phyloP scores from a whole-genome alignment of 805 yeast species.

The Cyberlindnera maclurae region DNA sequence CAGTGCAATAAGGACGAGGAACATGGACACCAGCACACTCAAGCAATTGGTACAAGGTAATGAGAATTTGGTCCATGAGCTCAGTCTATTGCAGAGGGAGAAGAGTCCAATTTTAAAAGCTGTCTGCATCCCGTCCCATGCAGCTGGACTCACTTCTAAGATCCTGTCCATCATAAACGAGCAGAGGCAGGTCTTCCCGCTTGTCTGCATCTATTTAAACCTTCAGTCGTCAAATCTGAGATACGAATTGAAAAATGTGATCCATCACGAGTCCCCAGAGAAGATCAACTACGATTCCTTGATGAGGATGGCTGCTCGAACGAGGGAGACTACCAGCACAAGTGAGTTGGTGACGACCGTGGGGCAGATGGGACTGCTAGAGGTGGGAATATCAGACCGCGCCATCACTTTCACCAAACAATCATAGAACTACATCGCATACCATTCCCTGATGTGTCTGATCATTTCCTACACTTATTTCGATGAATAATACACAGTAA shows the following conservation, averaged over 20 bases:
- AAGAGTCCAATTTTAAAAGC: slow-evolving; percentile 5
- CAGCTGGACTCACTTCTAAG: slow-evolving; percentile 4
- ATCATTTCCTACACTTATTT: too few species aligned
- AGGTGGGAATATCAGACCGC: not conserved
- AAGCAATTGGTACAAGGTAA: slow-evolving; percentile 1
- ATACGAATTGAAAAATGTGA: slow-evolving; percentile 4
- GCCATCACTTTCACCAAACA: not conserved
- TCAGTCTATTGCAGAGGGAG: not conserved
- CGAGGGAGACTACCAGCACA: slow-evolving; percentile 1
- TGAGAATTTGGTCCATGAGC: slow-evolving; percentile 3
- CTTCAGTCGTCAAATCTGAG: slow-evolving; percentile 6
- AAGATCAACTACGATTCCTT: slow-evolving; percentile 12
- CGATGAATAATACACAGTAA: too few species aligned
- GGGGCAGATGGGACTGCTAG: slow-evolving; percentile 5
- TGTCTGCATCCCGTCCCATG: slow-evolving; percentile 12
- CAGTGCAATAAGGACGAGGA: slow-evolving; percentile 1
- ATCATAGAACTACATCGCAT: not conserved
- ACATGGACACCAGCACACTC: slow-evolving; percentile 6
- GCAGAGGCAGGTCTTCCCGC: slow-evolving; percentile 1
- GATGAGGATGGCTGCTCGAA: slow-evolving; percentile 10
- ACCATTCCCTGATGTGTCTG: too few species aligned
- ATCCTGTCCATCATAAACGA: slow-evolving; percentile 6
- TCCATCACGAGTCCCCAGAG: not conserved
- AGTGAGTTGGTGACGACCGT: slow-evolving; percentile 6
- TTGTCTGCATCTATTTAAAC: slow-evolving; percentile 7